These are phyloP conservation scores for Hanseniaspora clermontiae DNA, from an alignment of 805 yeast genomes.

Conservation along the genomic window DNA sequence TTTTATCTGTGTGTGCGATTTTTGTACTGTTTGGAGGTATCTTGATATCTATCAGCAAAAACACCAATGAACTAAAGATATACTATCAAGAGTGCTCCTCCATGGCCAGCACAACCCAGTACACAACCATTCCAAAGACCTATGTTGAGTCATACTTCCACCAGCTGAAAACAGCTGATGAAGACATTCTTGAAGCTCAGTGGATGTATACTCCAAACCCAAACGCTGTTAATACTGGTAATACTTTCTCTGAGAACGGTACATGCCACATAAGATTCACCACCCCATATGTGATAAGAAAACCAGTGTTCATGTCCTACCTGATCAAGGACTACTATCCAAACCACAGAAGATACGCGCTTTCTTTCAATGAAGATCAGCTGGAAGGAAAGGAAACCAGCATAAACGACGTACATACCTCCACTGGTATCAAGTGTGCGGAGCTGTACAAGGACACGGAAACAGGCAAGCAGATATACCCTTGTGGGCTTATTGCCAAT, in stretches of 20 bases:
- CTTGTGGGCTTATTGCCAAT: slow-evolving; percentile 92
- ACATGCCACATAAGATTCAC: slow-evolving; percentile 64
- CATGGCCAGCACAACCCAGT: slow-evolving; percentile 36
- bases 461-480: slow-evolving; percentile 56
- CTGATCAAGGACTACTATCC: slow-evolving; percentile 80
- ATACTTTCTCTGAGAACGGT: slow-evolving; percentile 33
- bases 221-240: slow-evolving; percentile 24
- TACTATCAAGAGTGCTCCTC: slow-evolving; percentile 63
- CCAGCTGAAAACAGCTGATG: slow-evolving; percentile 24
- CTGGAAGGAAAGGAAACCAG: slow-evolving; percentile 62
- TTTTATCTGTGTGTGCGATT: slow-evolving; percentile 59
- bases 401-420: slow-evolving; percentile 37
- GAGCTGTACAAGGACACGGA: slow-evolving; percentile 44
- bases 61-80: slow-evolving; percentile 58
- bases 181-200: slow-evolving; percentile 35
- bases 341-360: slow-evolving; percentile 87
- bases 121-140: slow-evolving; percentile 42
- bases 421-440: slow-evolving; percentile 44
- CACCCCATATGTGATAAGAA: slow-evolving; percentile 56
- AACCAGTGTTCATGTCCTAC: slow-evolving; percentile 69
- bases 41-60: slow-evolving; percentile 54
- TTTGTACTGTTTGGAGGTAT: slow-evolving; percentile 87
- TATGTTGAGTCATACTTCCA: slow-evolving; percentile 49
- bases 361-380: slow-evolving; percentile 76
- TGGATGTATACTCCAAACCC: slow-evolving; percentile 46